phyloP scores from a whole-genome alignment of 2,329 filamentous ascomycete genomes.

The Colletotrichum horii region DNA sequence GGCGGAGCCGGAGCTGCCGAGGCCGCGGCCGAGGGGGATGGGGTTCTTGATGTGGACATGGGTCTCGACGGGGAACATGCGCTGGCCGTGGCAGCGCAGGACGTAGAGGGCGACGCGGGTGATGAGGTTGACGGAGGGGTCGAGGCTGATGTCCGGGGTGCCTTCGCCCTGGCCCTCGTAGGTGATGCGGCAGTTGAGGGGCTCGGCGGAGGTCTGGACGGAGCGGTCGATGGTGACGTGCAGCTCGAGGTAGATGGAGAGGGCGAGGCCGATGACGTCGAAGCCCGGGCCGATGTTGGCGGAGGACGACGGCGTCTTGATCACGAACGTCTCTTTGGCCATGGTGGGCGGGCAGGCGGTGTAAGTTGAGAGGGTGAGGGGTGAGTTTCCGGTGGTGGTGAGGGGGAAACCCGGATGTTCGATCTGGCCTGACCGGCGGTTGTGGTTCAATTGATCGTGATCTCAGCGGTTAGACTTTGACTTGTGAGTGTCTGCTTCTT shows the following conservation, averaged over 20 bases:
- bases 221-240: slow-evolving; percentile 76
- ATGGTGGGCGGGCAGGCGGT: background rate
- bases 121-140: slow-evolving; percentile 88
- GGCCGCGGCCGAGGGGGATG: slow-evolving; percentile 88
- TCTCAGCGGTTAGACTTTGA: background rate
- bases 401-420: background rate
- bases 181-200: slow-evolving; percentile 86
- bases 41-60: slow-evolving; percentile 95
- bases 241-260: slow-evolving; percentile 93
- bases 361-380: background rate
- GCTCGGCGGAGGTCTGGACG: slow-evolving; percentile 57
- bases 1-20: slow-evolving; percentile 95
- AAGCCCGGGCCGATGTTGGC: slow-evolving; percentile 98
- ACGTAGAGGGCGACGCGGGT: slow-evolving; percentile 95
- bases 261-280: slow-evolving; percentile 94
- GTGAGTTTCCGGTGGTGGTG: background rate
- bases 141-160: slow-evolving; percentile 76
- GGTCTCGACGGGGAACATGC: slow-evolving; percentile 83
- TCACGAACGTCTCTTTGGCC: slow-evolving; percentile 66
- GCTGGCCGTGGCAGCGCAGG: slow-evolving; percentile 86
- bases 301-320: slow-evolving; percentile 89
- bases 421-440: background rate
- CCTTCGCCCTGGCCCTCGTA: slow-evolving; percentile 85
- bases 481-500: background rate
- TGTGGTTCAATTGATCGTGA: background rate